phyloP scores from a whole-genome alignment of 164 flowering plant species.

The Aristolochia fimbriata region DNA sequence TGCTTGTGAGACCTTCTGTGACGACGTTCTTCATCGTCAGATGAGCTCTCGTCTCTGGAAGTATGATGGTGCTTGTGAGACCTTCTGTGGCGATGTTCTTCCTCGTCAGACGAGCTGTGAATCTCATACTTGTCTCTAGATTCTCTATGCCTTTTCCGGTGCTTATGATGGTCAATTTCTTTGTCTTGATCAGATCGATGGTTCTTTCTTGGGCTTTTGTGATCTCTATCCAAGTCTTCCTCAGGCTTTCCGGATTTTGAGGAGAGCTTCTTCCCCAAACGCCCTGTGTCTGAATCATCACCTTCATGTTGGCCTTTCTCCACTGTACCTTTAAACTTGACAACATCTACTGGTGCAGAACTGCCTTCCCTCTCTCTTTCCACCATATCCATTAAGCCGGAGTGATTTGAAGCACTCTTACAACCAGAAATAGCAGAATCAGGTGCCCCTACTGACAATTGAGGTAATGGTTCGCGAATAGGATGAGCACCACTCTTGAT shows the following conservation, averaged over 20 bases:
- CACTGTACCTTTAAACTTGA: conserved; percentile 15
- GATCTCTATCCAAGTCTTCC: conserved; percentile 21
- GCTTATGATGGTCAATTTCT: conserved; percentile 36
- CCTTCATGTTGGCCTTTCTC: conserved; percentile 8
- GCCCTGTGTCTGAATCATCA: conserved; percentile 18
- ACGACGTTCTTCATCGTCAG: conserved; percentile 10
- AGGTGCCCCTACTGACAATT: conserved; percentile 39
- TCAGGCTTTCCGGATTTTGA: conserved; percentile 33
- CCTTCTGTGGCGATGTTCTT: conserved; percentile 11
- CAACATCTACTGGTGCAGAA: conserved; percentile 32
- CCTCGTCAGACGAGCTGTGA: conserved; percentile 24
- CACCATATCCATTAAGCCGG: conserved; percentile 16
- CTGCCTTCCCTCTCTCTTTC: conserved; percentile 55
- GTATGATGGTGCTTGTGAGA: conserved; percentile 17
- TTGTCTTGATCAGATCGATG: conserved; percentile 35
- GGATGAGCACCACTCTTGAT: conserved; percentile 45
- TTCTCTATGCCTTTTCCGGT: conserved; percentile 29
- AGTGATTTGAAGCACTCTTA: conserved; percentile 7
- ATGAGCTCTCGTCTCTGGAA: too few relatives aligned
- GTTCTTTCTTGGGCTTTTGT: conserved; percentile 39
- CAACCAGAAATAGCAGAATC: conserved; percentile 31
- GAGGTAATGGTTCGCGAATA: conserved; percentile 23
- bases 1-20: conserved; percentile 7
- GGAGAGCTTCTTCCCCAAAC: conserved; percentile 2
- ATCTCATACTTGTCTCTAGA: conserved; percentile 17